Percentiles rank a stretch among this genome's conserved stretches.
phyloP scores from a whole-genome alignment of 257 asterid genomes.

The Nicotiana tabacum region DNA sequence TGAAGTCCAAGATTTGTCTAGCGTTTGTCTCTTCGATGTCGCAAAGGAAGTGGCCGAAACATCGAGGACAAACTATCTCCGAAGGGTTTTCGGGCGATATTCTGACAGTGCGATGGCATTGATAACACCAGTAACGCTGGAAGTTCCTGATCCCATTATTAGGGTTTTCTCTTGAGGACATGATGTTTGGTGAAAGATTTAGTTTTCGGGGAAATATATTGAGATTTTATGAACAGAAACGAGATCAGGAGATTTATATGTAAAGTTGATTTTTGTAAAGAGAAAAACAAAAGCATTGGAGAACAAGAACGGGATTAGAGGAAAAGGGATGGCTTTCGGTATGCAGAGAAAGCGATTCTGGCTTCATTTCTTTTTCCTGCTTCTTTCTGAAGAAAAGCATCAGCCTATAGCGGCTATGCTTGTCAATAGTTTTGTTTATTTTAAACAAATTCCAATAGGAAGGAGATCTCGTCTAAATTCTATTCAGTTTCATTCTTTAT shows the following conservation, averaged over 20 bases:
- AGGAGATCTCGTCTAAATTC: neutral
- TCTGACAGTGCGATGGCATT: constrained; percentile 67
- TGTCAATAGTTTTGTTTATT: neutral
- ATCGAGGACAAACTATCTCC: constrained; percentile 56
- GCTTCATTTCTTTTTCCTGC: constrained; percentile 19
- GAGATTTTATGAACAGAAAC: neutral
- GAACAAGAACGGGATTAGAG: neutral
- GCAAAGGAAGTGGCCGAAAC: constrained; percentile 54
- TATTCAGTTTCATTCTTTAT: neutral
- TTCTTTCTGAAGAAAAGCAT: constrained; percentile 34
- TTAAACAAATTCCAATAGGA: neutral
- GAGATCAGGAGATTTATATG: neutral
- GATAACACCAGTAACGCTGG: constrained; percentile 73
- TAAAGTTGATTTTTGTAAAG: neutral
- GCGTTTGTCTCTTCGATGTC: constrained; percentile 47
- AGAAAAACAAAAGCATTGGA: neutral
- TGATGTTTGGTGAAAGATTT: neutral
- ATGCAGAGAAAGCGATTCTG: constrained; percentile 33
- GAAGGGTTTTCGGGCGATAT: constrained; percentile 32
- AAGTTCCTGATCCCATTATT: constrained; percentile 27
- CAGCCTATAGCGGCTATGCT: neutral
- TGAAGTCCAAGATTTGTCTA: constrained; percentile 40
- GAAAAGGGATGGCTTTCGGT: constrained; percentile 43
- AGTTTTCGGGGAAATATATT: neutral
- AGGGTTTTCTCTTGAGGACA: neutral